Conservation (phyloP, 257 asterid species). For the Gentiana straminea region DNA sequence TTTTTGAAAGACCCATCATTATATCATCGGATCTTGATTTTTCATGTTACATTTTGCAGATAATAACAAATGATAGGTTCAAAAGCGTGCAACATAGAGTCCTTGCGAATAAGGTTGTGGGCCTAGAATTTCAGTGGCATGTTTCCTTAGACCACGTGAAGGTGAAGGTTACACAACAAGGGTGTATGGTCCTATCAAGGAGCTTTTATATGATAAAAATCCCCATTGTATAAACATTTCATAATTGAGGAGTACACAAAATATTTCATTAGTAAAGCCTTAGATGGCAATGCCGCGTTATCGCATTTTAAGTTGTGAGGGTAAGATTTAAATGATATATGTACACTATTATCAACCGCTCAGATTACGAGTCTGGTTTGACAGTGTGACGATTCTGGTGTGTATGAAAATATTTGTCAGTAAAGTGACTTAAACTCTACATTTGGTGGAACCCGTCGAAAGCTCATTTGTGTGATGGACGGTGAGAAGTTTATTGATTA, state of each 20-base stretch:
- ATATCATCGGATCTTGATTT: too few relatives aligned
- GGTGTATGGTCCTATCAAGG: conserved; percentile 4
- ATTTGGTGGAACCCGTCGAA: too few relatives aligned
- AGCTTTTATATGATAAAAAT: conserved; percentile 10
- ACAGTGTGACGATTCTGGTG: too few relatives aligned
- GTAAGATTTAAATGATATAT: too few relatives aligned
- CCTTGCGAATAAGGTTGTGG: conserved; percentile 5
- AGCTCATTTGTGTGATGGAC: too few relatives aligned
- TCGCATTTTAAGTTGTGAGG: neutral
- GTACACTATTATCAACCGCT: too few relatives aligned
- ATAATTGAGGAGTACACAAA: conserved; percentile 4
- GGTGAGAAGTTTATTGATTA: too few relatives aligned
- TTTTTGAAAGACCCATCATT: too few relatives aligned
- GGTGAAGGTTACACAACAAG: conserved; percentile 6
- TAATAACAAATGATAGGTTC: conserved; percentile 13
- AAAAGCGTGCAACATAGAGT: conserved; percentile 12
- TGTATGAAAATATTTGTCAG: too few relatives aligned
- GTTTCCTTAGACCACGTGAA: conserved; percentile 4
- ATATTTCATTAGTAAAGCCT: conserved; percentile 1
- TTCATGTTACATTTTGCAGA: neutral
- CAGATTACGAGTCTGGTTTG: too few relatives aligned
- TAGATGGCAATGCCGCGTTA: conserved; percentile 6
- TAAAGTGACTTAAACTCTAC: too few relatives aligned
- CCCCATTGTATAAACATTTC: conserved; percentile 3
- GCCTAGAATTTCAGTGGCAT: conserved; percentile 9